A percentile compares a stretch with the other conserved stretches of the same genome.
Conservation (phyloP, 2,329 filamentous ascomycete species). For the Microcyclosporella mali region DNA sequence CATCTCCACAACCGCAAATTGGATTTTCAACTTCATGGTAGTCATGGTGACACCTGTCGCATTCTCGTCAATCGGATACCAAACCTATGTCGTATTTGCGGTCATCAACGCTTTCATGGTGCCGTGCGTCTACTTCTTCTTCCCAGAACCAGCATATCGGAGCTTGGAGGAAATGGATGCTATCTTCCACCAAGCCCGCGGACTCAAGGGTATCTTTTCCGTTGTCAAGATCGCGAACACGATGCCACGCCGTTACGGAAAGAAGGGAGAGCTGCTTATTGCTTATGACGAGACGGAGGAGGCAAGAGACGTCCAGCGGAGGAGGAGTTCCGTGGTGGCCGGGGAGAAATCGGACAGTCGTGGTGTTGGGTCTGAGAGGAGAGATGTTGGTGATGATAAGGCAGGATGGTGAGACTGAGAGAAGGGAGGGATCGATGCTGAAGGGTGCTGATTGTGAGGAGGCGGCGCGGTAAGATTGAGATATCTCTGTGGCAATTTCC, state of each 20-base stretch:
- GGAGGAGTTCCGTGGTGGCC: conserved; percentile 19
- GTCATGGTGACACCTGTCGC: conserved; percentile 57
- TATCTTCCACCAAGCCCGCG: conserved; percentile 37
- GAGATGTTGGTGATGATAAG: neutral
- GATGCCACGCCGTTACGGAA: conserved; percentile 52
- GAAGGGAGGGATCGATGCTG: too few species aligned
- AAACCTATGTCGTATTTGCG: conserved; percentile 58
- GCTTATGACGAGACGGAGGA: conserved; percentile 41
- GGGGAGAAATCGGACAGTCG: conserved; percentile 1
- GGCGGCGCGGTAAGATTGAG: too few species aligned
- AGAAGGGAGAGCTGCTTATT: conserved; percentile 52
- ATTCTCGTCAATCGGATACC: conserved; percentile 51
- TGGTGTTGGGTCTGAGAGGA: conserved; percentile 5
- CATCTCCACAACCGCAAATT: conserved; percentile 40
- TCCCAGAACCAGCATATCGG: conserved; percentile 57
- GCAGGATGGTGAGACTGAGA: too few species aligned
- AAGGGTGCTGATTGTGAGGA: too few species aligned
- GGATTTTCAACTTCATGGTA: conserved; percentile 16
- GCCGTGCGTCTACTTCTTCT: conserved; percentile 35
- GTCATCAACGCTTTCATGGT: conserved; percentile 59
- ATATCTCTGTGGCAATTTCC: too few species aligned
- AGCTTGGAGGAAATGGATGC: conserved; percentile 62
- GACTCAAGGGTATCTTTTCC: conserved; percentile 49
- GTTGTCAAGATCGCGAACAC: conserved; percentile 48
- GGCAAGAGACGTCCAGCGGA: conserved; percentile 19